These are phyloP conservation scores for Ammopiptanthus mongolicus DNA, from an alignment of 306 rosid genomes.

Conservation along the genomic window DNA sequence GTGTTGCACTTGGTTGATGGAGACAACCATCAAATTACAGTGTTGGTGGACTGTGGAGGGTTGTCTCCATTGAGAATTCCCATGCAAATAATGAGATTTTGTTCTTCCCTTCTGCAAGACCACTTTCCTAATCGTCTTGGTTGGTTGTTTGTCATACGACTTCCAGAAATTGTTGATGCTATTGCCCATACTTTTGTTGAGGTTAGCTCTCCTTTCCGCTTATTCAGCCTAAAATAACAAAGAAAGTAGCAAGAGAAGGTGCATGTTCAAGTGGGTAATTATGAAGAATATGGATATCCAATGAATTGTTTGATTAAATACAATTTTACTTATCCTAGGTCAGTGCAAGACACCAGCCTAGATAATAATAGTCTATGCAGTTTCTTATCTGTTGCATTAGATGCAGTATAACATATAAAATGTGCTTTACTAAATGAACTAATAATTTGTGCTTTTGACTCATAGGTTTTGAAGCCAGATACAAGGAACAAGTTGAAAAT, in stretches of 20 bases:
- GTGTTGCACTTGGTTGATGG: constrained; percentile 51
- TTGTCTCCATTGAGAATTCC: constrained; percentile 67
- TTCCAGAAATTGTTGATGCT: constrained; percentile 58
- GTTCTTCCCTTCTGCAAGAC: constrained; percentile 73
- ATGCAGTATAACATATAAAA: background rate
- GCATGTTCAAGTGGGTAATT: background rate
- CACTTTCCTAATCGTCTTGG: constrained; percentile 87
- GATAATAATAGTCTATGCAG: background rate
- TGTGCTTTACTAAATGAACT: background rate
- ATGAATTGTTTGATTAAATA: background rate
- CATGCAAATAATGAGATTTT: constrained; percentile 73
- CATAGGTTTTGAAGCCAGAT: constrained; percentile 65
- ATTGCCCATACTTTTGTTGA: constrained; percentile 62
- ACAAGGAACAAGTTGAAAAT: constrained; percentile 65
- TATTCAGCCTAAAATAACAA: background rate
- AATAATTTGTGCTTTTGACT: background rate
- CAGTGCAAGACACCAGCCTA: background rate
- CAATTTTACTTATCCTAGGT: background rate
- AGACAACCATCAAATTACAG: constrained; percentile 57
- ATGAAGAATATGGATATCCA: background rate
- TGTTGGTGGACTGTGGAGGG: constrained; percentile 80
- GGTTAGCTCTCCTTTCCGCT: constrained; percentile 34
- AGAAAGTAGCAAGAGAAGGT: background rate
- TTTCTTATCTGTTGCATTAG: background rate
- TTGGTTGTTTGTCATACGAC: constrained; percentile 61